Percentiles rank a stretch among this genome's conserved stretches.
phyloP scores from a whole-genome alignment of 306 rosid species.

The Casuarina glauca region DNA sequence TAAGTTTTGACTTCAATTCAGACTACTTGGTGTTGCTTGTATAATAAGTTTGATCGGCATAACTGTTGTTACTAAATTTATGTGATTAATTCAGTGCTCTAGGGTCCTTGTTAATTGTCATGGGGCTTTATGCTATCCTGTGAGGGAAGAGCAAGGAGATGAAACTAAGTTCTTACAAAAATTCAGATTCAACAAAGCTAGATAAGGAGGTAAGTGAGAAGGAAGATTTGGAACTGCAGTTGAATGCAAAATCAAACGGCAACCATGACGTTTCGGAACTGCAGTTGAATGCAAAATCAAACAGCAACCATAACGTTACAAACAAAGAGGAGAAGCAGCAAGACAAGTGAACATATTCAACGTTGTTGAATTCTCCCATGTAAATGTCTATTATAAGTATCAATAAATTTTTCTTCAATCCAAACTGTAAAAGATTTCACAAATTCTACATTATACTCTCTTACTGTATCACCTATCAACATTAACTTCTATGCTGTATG shows the following conservation, averaged over 20 bases:
- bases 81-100: constrained; percentile 36
- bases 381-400: not conserved
- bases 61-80: not conserved
- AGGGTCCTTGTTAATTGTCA: constrained; percentile 58
- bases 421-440: not conserved
- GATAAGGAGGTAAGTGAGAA: constrained; percentile 16
- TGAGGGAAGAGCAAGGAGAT: constrained; percentile 80
- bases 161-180: constrained; percentile 5
- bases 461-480: not conserved
- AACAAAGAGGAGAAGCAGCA: not conserved
- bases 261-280: not conserved
- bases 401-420: not conserved
- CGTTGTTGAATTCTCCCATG: not conserved
- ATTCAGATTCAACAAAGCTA: constrained; percentile 2
- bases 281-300: constrained; percentile 22
- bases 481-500: no score
- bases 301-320: constrained; percentile 14
- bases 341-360: not conserved
- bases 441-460: not conserved
- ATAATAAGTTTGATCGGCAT: not conserved
- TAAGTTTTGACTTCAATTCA: not conserved
- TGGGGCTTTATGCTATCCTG: constrained; percentile 74
- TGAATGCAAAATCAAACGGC: constrained; percentile 23
- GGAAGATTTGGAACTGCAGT: constrained; percentile 38
- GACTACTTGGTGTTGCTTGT: no score